Conservation (phyloP, 768 basidiomycete species). For the Gautieria morchelliformis region DNA sequence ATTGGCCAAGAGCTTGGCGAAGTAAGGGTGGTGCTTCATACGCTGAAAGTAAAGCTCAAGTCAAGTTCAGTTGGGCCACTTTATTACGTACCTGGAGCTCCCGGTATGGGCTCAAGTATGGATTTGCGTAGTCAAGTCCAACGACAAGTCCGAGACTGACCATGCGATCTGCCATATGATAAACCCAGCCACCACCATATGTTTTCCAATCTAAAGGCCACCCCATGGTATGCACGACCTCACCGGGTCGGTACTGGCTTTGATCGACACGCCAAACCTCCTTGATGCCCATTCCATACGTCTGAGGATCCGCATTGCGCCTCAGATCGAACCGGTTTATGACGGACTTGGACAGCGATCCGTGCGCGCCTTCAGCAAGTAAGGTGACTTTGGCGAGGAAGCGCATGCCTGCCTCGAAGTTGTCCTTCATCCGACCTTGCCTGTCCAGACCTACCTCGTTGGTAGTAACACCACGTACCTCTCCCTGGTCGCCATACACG, state of each 20-base stretch:
- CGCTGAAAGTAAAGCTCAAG: conserved; percentile 32
- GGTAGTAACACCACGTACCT: conserved; percentile 74
- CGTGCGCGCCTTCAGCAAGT: conserved; percentile 92
- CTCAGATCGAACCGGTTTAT: conserved; percentile 68
- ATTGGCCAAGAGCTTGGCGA: conserved; percentile 68
- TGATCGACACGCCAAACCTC: conserved; percentile 90
- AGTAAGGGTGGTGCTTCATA: conserved; percentile 96
- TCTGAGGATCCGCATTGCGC: conserved; percentile 69
- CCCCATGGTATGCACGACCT: conserved; percentile 90
- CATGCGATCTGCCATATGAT: conserved; percentile 90
- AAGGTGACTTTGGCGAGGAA: conserved; percentile 89
- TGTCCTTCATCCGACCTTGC: conserved; percentile 64
- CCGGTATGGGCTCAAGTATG: conserved; percentile 82
- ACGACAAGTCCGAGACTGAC: conserved; percentile 88
- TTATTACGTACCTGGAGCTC: conserved; percentile 70
- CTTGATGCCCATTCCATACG: conserved; percentile 93
- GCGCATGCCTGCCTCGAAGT: conserved; percentile 94
- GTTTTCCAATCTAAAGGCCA: conserved; percentile 82
- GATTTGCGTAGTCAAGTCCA: conserved; percentile 91
- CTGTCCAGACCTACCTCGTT: conserved; percentile 92
- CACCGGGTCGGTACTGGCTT: conserved; percentile 47
- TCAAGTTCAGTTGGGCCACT: conserved; percentile 6
- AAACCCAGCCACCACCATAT: conserved; percentile 90
- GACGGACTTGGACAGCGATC: conserved; percentile 75
- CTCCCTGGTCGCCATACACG: conserved; percentile 55